These are phyloP conservation scores for Tulasnella sp. DNA, from an alignment of 768 basidiomycete genomes.

Conservation along the genomic window DNA sequence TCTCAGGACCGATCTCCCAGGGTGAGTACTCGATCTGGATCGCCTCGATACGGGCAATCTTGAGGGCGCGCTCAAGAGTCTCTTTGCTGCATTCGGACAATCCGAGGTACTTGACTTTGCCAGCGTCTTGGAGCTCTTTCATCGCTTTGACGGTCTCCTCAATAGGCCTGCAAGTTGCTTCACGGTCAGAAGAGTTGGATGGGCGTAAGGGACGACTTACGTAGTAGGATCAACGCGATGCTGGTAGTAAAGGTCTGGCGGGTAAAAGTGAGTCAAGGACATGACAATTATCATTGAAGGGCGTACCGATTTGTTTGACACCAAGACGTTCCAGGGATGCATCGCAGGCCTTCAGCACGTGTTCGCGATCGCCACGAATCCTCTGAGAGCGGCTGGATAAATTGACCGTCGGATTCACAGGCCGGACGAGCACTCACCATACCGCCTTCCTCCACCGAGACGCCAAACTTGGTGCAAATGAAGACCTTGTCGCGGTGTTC, in stretches of 20 bases:
- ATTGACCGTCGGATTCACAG: neutral
- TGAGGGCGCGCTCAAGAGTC: conserved; percentile 22
- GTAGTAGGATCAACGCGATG: conserved; percentile 4
- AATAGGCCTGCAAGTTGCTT: conserved; percentile 11
- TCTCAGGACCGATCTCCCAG: conserved; percentile 9
- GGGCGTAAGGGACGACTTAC: neutral
- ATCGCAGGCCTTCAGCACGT: conserved; percentile 16
- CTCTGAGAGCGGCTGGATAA: neutral
- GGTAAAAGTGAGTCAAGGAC: neutral
- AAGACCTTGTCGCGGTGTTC: conserved; percentile 19
- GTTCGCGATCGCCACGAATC: conserved; percentile 16
- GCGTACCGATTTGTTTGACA: conserved; percentile 18
- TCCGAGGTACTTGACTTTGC: conserved; percentile 25
- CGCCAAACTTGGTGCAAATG: conserved; percentile 23
- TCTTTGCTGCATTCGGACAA: conserved; percentile 24
- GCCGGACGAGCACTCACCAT: neutral
- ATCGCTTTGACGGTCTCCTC: conserved; percentile 23
- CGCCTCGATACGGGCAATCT: conserved; percentile 25
- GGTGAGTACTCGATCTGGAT: conserved; percentile 18
- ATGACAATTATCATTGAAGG: conserved; percentile 2
- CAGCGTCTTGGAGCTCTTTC: conserved; percentile 22
- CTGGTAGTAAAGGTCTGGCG: conserved; percentile 9
- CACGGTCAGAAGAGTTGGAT: neutral
- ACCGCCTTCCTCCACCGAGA: neutral
- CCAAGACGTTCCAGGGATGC: conserved; percentile 19